Conservation (phyloP, 768 basidiomycete species). For the Pisolithus orientalis region DNA sequence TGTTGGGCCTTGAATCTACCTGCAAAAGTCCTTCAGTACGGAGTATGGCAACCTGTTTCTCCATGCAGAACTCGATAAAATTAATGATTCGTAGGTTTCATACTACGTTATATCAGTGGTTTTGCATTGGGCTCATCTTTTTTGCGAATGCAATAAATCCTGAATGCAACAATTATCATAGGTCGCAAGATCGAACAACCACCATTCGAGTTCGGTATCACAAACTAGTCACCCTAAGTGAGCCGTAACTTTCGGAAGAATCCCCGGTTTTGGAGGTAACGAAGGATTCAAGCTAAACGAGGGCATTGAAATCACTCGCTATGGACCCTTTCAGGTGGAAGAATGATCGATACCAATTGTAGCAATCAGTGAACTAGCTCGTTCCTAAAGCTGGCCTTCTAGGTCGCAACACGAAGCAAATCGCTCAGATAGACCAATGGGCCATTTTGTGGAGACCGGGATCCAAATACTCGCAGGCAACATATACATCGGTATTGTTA, state of each 20-base stretch:
- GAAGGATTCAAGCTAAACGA: constrained; percentile 14
- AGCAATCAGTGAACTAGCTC: background rate
- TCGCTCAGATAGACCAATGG: constrained; percentile 15
- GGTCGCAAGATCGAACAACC: constrained; percentile 7
- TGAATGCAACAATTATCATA: constrained; percentile 15
- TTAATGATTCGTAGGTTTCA: no score
- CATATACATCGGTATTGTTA: background rate
- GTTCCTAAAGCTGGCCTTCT: constrained; percentile 9
- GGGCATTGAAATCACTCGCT: constrained; percentile 12
- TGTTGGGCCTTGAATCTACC: no score
- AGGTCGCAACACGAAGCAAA: constrained; percentile 8
- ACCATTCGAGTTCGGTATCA: constrained; percentile 1
- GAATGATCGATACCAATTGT: background rate
- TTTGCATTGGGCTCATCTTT: no score
- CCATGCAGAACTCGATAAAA: no score
- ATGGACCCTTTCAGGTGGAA: background rate
- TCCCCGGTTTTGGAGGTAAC: constrained; percentile 12
- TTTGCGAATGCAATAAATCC: constrained; percentile 6
- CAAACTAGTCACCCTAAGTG: constrained; percentile 9
- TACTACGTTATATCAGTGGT: no score
- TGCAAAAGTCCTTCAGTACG: no score
- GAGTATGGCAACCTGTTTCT: no score
- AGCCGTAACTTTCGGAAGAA: constrained; percentile 10
- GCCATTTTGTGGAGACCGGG: constrained; percentile 14
- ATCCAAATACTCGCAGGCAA: background rate